phyloP scores from a whole-genome alignment of 2,329 filamentous ascomycete genomes.

The Teratosphaeria destructans region DNA sequence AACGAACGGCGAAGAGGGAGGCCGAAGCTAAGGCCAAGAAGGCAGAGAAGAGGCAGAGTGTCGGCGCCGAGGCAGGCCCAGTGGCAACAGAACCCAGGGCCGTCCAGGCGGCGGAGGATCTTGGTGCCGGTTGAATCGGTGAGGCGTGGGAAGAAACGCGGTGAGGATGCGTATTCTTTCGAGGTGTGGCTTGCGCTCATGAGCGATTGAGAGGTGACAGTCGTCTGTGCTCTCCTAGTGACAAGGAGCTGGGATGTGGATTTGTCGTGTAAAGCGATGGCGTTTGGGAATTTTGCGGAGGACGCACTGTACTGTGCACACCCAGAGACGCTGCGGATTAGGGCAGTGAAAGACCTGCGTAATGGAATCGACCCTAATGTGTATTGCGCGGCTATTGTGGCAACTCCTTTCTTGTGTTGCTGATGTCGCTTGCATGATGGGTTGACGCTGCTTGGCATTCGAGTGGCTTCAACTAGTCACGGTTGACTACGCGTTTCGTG shows the following conservation, averaged over 20 bases:
- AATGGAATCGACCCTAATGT: background rate
- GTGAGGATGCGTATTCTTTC: background rate
- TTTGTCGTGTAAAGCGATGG: background rate
- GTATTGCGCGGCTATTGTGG: background rate
- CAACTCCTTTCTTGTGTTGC: background rate
- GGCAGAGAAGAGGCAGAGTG: constrained; percentile 8
- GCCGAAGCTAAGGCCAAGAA: constrained; percentile 18
- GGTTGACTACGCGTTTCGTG: no score
- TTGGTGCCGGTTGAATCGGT: background rate
- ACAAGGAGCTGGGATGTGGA: background rate
- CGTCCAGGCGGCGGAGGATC: background rate
- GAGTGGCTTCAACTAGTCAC: no score
- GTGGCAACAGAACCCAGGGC: background rate
- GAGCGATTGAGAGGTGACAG: background rate
- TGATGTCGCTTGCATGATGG: background rate
- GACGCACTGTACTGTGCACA: background rate
- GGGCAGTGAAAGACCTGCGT: background rate
- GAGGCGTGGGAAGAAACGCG: background rate
- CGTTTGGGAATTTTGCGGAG: background rate
- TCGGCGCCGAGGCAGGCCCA: background rate
- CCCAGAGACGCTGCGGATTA: background rate
- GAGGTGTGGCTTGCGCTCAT: background rate
- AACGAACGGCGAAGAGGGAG: constrained; percentile 15
- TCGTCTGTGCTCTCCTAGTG: no score
- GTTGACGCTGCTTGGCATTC: no score